Evolutionary conservation across 495 filamentous ascomycete species (phyloP).

Genomic region (Amorphotheca resinae): DNA sequence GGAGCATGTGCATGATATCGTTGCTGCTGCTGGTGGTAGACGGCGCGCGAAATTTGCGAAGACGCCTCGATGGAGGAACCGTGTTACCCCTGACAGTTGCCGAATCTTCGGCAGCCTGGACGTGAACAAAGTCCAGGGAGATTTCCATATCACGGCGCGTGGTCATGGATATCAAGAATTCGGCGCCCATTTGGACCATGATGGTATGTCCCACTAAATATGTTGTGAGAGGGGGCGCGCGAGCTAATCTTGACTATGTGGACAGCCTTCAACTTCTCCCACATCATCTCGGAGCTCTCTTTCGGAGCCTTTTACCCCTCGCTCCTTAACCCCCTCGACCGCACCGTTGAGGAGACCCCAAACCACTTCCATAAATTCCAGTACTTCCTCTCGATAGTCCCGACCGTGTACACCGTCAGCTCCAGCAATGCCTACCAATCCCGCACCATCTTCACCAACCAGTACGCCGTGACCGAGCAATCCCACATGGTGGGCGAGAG

Average conservation of each 20-base stretch:
- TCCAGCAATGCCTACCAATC: conserved; percentile 23
- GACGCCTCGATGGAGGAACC: conserved; percentile 53
- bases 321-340: conserved; percentile 88
- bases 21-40: conserved; percentile 38
- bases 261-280: conserved; percentile 92
- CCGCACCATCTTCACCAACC: conserved; percentile 75
- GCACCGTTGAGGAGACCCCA: conserved; percentile 61
- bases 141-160: conserved; percentile 94
- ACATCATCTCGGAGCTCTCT: conserved; percentile 91
- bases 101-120: conserved; percentile 82
- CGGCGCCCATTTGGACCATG: conserved; percentile 65
- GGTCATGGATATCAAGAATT: conserved; percentile 85
- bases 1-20: conserved; percentile 63
- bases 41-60: conserved; percentile 51
- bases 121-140: conserved; percentile 91
- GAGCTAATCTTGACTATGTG: conserved; percentile 7
- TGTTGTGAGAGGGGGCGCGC: background rate
- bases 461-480: conserved; percentile 93
- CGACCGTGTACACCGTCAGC: conserved; percentile 76
- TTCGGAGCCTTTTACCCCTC: conserved; percentile 93
- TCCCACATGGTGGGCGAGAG: conserved; percentile 53
- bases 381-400: conserved; percentile 95
- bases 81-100: conserved; percentile 47
- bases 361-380: conserved; percentile 89
- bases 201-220: conserved; percentile 37